Base-by-base conservation (phyloP, 768 basidiomycete genomes). In the Mycena rosella region DNA sequence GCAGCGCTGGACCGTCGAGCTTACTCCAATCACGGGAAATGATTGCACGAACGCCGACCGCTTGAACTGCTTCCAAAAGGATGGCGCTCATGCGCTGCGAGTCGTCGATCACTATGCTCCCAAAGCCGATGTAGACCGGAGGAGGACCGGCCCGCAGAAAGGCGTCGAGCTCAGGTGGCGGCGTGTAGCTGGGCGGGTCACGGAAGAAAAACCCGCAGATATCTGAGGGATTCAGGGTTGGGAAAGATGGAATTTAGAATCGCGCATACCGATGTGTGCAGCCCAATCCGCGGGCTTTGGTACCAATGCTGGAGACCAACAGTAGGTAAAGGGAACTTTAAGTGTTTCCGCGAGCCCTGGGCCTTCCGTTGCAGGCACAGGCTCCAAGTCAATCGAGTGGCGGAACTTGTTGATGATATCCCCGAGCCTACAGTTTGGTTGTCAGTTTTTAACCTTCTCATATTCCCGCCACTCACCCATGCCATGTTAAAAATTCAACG, bases 61-160 rank as follows among this genome's bases (percentile, higher is more conserved):
- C 61, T 36, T 76, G 70, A 9, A 82, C 78, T 1, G 83, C 84
- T 18, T 82, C 75, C 54, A 86, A 77, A 24, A 86, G 81, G 1
- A 76, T 78, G 24, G 48, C 14, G 26, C 60, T 80, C 80, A 79
- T 62, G 14, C 27, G 40, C 2, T 34, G 17, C 2, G 66, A 55
- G 40, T 72, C 51, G 18, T 69, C 68, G n/a, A 69, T 58, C 2
- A 69, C 60, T 18, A 69, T 69, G n/a, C 67, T 70, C 8, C 83
- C 83, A 55, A 84, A 85, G n/a, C 82, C 83, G 34, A 84, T 82
- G 63, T 84, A 84, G 4, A 84, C 74, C 4, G 83, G 83, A 1
- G 80, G 72, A 13, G 73, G 70, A 6, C 83, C 82, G 0, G 68
- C 70, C 3, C 67, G 71, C 8, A 85, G 68, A 57, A 84, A 84